phyloP scores from a whole-genome alignment of 257 asterid species.

The Capsicum pubescens region DNA sequence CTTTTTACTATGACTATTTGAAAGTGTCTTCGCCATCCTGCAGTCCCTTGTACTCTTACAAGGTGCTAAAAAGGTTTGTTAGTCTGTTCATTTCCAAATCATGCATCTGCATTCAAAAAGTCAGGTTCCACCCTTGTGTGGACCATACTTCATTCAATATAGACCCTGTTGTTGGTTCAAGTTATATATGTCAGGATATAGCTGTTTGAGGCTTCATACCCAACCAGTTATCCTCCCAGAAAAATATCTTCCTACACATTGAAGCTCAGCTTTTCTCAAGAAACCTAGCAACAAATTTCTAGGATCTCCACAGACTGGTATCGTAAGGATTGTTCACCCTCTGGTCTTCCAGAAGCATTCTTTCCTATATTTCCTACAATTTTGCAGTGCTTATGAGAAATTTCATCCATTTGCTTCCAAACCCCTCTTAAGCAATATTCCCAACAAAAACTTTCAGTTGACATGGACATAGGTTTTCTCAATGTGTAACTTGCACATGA shows the following conservation, averaged over 20 bases:
- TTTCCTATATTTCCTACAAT: not conserved
- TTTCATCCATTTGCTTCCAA: too few species aligned
- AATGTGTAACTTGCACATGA: too few species aligned
- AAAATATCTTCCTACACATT: not conserved
- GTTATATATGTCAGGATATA: not conserved
- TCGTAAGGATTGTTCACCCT: not conserved
- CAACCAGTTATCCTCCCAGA: too few species aligned
- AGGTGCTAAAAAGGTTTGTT: not conserved
- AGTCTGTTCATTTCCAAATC: not conserved
- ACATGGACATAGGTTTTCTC: too few species aligned
- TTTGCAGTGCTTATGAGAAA: too few species aligned
- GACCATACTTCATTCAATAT: not conserved
- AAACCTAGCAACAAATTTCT: not conserved
- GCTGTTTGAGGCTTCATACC: not conserved
- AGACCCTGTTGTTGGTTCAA: not conserved
- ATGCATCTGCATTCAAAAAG: not conserved
- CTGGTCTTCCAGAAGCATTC: not conserved
- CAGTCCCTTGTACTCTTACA: not conserved
- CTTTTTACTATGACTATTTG: not conserved
- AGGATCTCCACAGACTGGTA: not conserved
- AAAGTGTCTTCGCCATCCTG: not conserved
- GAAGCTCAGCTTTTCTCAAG: not conserved
- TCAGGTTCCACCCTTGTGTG: not conserved
- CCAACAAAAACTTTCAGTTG: too few species aligned
- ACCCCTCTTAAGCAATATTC: too few species aligned